These are phyloP conservation scores for Berberis thunbergii DNA, from an alignment of 164 flowering plant species.

Conservation along the genomic window DNA sequence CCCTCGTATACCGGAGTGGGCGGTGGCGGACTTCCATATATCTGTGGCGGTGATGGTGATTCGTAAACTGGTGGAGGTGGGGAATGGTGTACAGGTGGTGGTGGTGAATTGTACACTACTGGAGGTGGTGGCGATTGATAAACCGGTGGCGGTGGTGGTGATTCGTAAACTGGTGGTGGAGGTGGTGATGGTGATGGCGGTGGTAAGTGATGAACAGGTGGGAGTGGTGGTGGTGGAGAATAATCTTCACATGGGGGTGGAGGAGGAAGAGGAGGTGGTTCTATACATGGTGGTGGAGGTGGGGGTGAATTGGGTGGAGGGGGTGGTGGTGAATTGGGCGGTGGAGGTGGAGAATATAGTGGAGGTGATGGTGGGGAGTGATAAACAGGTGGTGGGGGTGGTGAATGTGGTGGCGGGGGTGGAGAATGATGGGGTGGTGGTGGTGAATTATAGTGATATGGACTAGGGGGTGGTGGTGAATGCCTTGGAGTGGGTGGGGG, in stretches of 20 bases:
- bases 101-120: conserved; percentile 2
- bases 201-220: conserved; percentile 5
- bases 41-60: too few species aligned
- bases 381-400: conserved; percentile 13
- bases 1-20: conserved; percentile 26
- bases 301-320: conserved; percentile 19
- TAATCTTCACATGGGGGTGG: conserved; percentile 23
- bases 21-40: neutral
- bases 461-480: conserved; percentile 18
- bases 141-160: conserved; percentile 14
- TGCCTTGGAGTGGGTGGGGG: conserved; percentile 3
- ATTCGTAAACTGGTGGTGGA: neutral
- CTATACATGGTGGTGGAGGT: conserved; percentile 32
- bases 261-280: conserved; percentile 25
- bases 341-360: conserved; percentile 9
- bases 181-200: conserved; percentile 13
- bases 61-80: conserved; percentile 2
- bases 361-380: too few species aligned
- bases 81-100: conserved; percentile 6
- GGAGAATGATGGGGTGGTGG: conserved; percentile 12
- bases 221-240: conserved; percentile 11
- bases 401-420: conserved; percentile 15
- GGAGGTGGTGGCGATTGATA: conserved; percentile 3
- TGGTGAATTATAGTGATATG: conserved; percentile 15
- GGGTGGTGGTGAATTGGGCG: conserved; percentile 15